These are phyloP conservation scores for Pseudevernia furfuracea DNA, from an alignment of 495 filamentous ascomycete genomes.

Conservation along the genomic window DNA sequence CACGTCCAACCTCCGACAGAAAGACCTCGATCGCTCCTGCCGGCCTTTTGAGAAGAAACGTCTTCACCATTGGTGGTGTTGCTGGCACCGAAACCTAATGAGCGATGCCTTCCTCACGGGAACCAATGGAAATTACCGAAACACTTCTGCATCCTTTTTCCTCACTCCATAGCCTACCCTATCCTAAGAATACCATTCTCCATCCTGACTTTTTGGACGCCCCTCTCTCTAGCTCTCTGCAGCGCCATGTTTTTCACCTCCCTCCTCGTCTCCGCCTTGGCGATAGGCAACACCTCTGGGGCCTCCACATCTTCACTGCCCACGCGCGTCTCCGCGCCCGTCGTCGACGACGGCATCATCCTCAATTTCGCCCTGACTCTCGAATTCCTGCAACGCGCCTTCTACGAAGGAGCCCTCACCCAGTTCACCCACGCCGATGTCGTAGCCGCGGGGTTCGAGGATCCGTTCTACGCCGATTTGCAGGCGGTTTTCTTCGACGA, in stretches of 20 bases:
- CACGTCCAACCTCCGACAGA: neutral
- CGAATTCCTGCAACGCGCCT: conserved; percentile 26
- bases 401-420: conserved; percentile 45
- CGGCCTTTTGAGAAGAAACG: neutral
- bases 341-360: conserved; percentile 4
- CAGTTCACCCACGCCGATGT: conserved; percentile 47
- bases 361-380: conserved; percentile 32
- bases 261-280: neutral
- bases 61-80: no score
- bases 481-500: conserved; percentile 38
- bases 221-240: neutral
- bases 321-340: no score
- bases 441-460: conserved; percentile 40
- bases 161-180: no score
- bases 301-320: no score
- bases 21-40: neutral
- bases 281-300: no score
- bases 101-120: no score
- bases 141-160: no score
- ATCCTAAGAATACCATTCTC: neutral
- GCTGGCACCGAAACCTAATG: no score
- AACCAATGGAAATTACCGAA: no score
- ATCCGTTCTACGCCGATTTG: conserved; percentile 38
- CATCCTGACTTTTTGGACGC: neutral
- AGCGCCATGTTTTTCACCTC: neutral